Evolutionary conservation across 2,329 filamentous ascomycete genomes (phyloP), one percentile per base, ranked within the genome.

Genomic region (Whalleya microplaca): DNA sequence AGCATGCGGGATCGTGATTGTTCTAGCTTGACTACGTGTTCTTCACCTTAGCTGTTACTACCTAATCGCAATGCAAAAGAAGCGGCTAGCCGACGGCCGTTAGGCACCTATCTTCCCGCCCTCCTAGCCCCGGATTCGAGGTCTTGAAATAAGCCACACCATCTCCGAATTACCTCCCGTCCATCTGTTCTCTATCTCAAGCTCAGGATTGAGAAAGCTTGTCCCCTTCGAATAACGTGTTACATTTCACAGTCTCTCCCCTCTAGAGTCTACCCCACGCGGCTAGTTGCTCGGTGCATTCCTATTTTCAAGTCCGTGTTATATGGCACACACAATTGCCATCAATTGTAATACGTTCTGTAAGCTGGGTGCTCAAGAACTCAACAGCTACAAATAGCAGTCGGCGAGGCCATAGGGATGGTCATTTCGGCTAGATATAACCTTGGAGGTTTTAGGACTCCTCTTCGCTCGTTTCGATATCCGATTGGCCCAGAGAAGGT

Each of bases 401-500:
- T 29, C 14, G 40, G 9, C 19, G 16, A 60, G 42, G 50, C 42
- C 46, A 56, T 62, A 60, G 60, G 57, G 41, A 21, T 18, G 52
- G 14, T 41, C 19, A 20, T 18, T 45, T 21, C 50, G 37, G 51
- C 44, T 53, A 37, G 52, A 10, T 57, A 46, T 51, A 18, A 32
- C 51, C 47, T 43, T 64, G 45, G 55, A 57, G 58, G 51, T 47
- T 51, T 53, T 46, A 45, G 41, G 47, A 50, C 58, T 42, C 44
- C 58, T 42, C 44, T 57, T 63, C 61, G 63, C 58, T 62, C 53
- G 48, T 37, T 55, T 41, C 19, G 52, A 41, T 52, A 63, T 48
- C 61, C 56, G 56, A 68, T 68, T 68, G 66, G 66, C 45, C 53
- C 47, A 32, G n/a, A 9, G 20, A 53, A 42, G 55, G 56, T 56